phyloP scores from a whole-genome alignment of 1,284 basidiomycete species.

The Porphyrellus sp. region DNA sequence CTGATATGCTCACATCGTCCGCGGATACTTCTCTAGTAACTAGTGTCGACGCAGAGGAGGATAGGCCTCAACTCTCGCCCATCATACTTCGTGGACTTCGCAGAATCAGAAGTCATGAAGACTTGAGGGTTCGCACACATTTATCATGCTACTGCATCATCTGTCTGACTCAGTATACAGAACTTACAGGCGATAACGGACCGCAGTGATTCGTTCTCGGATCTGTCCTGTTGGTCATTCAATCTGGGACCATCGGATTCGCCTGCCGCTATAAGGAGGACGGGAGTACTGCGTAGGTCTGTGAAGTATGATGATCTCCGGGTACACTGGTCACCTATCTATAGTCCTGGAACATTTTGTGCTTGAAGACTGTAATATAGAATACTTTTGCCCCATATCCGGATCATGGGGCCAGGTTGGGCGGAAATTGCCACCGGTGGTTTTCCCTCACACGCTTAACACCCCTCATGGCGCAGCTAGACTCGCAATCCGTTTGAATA shows the following conservation, averaged over 20 bases:
- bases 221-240: slow-evolving; percentile 7
- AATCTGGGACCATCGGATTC: not conserved
- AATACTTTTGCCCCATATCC: no score
- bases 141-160: slow-evolving; percentile 38
- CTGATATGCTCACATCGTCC: slow-evolving; percentile 1
- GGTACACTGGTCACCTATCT: not conserved
- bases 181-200: not conserved
- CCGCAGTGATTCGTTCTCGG: slow-evolving; percentile 2
- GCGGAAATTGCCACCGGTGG: no score
- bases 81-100: slow-evolving; percentile 7
- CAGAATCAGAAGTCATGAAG: slow-evolving; percentile 2
- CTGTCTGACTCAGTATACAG: slow-evolving; percentile 1
- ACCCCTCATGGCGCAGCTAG: no score
- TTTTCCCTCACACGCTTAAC: no score
- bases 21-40: slow-evolving; percentile 12
- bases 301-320: slow-evolving; percentile 10
- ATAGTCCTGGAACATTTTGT: not conserved
- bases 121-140: not conserved
- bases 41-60: slow-evolving; percentile 9
- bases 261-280: not conserved
- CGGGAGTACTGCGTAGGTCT: slow-evolving; percentile 12
- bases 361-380: slow-evolving; percentile 4
- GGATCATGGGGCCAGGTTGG: no score
- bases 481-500: no score
- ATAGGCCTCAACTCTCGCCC: not conserved